Percentiles rank a stretch among this genome's conserved stretches.
phyloP scores from a whole-genome alignment of 2,329 filamentous ascomycete species.

The Dendrostoma leiphaemia region DNA sequence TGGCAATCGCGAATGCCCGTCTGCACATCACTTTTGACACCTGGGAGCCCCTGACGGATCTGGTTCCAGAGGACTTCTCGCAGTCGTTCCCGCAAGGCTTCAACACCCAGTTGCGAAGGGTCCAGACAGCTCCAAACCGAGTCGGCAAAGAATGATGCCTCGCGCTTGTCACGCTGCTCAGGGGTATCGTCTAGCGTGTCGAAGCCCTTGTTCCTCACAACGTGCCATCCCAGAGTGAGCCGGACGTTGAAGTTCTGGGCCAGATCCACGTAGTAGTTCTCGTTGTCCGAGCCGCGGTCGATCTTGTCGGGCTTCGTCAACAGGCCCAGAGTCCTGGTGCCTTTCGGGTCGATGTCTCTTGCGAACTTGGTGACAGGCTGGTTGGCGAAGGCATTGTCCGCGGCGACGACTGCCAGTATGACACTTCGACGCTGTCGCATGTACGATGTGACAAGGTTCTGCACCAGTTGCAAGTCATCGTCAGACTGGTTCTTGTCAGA shows the following conservation, averaged over 20 bases:
- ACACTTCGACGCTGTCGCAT: slow-evolving; percentile 56
- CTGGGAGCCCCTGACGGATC: slow-evolving; percentile 44
- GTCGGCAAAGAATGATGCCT: slow-evolving; percentile 42
- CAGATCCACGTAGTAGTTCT: slow-evolving; percentile 37
- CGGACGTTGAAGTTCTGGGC: slow-evolving; percentile 44
- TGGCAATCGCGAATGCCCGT: slow-evolving; percentile 32
- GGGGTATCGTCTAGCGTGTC: slow-evolving; percentile 30
- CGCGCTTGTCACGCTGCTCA: slow-evolving; percentile 36
- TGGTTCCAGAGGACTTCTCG: slow-evolving; percentile 49
- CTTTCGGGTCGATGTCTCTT: slow-evolving; percentile 31
- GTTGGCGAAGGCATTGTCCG: slow-evolving; percentile 55
- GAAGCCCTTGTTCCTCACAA: slow-evolving; percentile 45
- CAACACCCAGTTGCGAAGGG: slow-evolving; percentile 42
- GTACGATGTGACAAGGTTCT: slow-evolving; percentile 50
- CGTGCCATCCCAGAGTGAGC: slow-evolving; percentile 53
- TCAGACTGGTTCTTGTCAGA: slow-evolving; percentile 45
- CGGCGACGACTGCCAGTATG: slow-evolving; percentile 57
- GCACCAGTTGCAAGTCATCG: slow-evolving; percentile 42
- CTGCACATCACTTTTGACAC: slow-evolving; percentile 42
- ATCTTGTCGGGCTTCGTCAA: slow-evolving; percentile 56
- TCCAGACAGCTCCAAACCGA: slow-evolving; percentile 37
- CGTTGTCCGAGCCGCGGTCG: slow-evolving; percentile 35
- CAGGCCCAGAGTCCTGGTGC: slow-evolving; percentile 50
- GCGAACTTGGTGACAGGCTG: slow-evolving; percentile 55
- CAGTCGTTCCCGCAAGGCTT: slow-evolving; percentile 44